phyloP scores from a whole-genome alignment of 2,329 filamentous ascomycete genomes.

The Exophiala alcalophila region DNA sequence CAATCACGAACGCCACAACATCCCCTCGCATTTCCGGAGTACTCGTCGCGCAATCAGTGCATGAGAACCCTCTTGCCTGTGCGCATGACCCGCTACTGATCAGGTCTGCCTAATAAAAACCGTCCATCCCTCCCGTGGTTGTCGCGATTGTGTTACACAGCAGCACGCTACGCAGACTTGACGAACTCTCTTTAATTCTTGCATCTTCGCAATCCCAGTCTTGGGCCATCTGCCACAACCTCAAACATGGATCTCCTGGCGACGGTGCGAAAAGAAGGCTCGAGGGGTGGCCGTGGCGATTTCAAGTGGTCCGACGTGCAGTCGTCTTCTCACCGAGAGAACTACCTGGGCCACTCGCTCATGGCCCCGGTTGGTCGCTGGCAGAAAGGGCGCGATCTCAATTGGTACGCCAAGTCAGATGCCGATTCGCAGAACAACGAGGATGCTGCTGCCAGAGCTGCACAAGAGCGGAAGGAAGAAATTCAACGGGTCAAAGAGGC shows the following conservation, averaged over 20 bases:
- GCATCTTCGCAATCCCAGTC: too few species aligned
- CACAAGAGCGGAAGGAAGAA: slow-evolving; percentile 69
- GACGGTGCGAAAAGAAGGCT: slow-evolving; percentile 82
- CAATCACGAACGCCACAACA: too few species aligned
- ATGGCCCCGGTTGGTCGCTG: slow-evolving; percentile 91
- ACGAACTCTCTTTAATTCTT: too few species aligned
- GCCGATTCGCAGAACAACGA: slow-evolving; percentile 53
- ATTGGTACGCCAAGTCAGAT: slow-evolving; percentile 63
- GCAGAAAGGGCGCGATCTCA: slow-evolving; percentile 72
- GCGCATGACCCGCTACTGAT: too few species aligned
- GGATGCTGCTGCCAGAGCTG: slow-evolving; percentile 58
- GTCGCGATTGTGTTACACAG: too few species aligned
- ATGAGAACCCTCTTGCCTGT: too few species aligned
- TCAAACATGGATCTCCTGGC: slow-evolving; percentile 83
- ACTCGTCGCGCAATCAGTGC: too few species aligned
- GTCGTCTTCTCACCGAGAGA: slow-evolving; percentile 81
- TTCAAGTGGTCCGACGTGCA: slow-evolving; percentile 97
- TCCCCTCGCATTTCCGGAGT: too few species aligned
- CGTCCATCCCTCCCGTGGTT: too few species aligned
- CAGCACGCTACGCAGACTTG: too few species aligned
- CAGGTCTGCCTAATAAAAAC: too few species aligned
- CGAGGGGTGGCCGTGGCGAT: slow-evolving; percentile 77
- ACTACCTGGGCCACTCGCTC: slow-evolving; percentile 82
- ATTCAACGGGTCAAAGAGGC: slow-evolving; percentile 80
- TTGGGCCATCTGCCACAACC: too few species aligned